Evolutionary conservation across 257 asterid species (phyloP).

Genomic region (Forsythia viridissima): DNA sequence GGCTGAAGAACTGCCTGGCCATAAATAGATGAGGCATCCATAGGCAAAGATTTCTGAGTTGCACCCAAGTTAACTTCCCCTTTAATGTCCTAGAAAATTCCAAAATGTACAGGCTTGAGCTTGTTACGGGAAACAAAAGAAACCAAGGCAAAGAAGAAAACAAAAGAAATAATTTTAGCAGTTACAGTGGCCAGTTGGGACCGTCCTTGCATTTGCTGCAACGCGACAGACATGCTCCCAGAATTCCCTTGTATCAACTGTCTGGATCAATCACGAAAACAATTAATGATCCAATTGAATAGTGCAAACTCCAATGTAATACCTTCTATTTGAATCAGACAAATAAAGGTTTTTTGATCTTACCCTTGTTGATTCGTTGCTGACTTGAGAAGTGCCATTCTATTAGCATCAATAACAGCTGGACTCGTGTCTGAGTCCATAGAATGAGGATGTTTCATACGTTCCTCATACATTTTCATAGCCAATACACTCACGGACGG

Average conservation of each 20-base stretch:
- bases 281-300: not conserved
- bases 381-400: slow-evolving; percentile 95
- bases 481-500: slow-evolving; percentile 93
- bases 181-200: slow-evolving; percentile 75
- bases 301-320: not conserved
- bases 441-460: slow-evolving; percentile 87
- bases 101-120: not conserved
- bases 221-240: slow-evolving; percentile 86
- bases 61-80: slow-evolving; percentile 70
- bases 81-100: slow-evolving; percentile 69
- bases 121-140: not conserved
- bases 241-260: slow-evolving; percentile 92
- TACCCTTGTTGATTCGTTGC: slow-evolving; percentile 95
- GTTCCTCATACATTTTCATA: slow-evolving; percentile 95
- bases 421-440: slow-evolving; percentile 88
- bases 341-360: slow-evolving; percentile 20
- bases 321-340: slow-evolving; percentile 3
- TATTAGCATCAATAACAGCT: slow-evolving; percentile 78
- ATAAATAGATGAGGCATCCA: slow-evolving; percentile 92
- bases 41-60: slow-evolving; percentile 70
- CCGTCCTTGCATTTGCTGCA: slow-evolving; percentile 98
- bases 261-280: slow-evolving; percentile 54
- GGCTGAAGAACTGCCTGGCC: slow-evolving; percentile 94
- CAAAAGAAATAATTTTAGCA: slow-evolving; percentile 17
- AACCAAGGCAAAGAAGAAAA: not conserved